phyloP scores from a whole-genome alignment of 768 basidiomycete species.

The Jaapia argillacea region DNA sequence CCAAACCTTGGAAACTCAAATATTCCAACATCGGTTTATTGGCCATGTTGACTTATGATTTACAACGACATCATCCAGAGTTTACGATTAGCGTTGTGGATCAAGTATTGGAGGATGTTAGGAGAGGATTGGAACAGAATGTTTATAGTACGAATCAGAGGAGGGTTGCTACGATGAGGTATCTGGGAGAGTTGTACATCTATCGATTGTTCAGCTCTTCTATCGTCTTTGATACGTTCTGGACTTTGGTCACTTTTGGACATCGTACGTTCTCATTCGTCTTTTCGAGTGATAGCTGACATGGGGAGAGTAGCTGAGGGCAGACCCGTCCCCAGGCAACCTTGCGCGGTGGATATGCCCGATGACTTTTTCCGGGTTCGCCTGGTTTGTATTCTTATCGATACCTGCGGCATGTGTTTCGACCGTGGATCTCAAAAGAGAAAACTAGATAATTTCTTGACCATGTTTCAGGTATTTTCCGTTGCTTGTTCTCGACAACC shows the following conservation, averaged over 20 bases:
- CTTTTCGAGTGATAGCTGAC: constrained; percentile 6
- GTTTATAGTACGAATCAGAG: constrained; percentile 93
- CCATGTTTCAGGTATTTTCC: constrained; percentile 78
- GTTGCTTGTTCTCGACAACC: too few relatives aligned
- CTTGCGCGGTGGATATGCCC: constrained; percentile 75
- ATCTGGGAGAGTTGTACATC: constrained; percentile 95
- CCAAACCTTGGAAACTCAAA: constrained; percentile 98
- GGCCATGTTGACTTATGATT: constrained; percentile 91
- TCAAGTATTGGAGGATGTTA: constrained; percentile 88
- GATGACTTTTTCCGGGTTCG: constrained; percentile 96
- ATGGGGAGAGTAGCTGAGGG: constrained; percentile 58
- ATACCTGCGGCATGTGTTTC: constrained; percentile 97
- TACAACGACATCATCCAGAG: constrained; percentile 86
- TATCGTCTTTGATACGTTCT: constrained; percentile 88
- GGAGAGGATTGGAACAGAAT: constrained; percentile 88
- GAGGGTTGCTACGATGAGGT: constrained; percentile 85
- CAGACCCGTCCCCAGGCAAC: constrained; percentile 70
- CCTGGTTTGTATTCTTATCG: constrained; percentile 84
- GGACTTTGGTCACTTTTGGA: constrained; percentile 92
- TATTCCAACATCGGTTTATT: constrained; percentile 82
- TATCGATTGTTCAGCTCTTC: constrained; percentile 85
- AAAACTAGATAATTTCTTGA: constrained; percentile 87
- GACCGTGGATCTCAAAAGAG: constrained; percentile 87
- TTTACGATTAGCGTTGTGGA: constrained; percentile 87
- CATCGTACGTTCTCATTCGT: constrained; percentile 57